Evolutionary conservation across 2,329 filamentous ascomycete species (phyloP).

Genomic region (Beauveria sp.): DNA sequence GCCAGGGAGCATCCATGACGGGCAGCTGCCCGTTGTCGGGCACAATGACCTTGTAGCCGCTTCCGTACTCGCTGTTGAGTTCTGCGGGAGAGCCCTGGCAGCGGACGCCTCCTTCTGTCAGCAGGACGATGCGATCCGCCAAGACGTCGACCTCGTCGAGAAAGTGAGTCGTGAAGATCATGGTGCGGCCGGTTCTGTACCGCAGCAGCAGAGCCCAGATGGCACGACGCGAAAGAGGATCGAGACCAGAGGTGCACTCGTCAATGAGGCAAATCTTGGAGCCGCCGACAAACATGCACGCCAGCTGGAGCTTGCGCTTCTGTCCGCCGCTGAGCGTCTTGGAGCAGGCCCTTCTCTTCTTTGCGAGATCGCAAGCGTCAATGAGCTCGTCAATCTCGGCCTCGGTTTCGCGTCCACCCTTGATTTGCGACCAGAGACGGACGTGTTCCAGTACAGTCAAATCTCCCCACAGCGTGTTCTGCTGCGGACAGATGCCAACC

Average conservation of each 20-base stretch:
- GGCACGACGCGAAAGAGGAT: conserved; percentile 57
- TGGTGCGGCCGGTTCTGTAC: conserved; percentile 53
- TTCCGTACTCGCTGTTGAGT: conserved; percentile 55
- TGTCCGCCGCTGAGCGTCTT: conserved; percentile 35
- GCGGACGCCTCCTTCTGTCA: conserved; percentile 55
- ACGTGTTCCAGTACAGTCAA: conserved; percentile 60
- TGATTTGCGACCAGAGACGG: conserved; percentile 54
- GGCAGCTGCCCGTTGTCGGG: background rate
- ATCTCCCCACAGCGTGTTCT: conserved; percentile 61
- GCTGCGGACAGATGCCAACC: conserved; percentile 52
- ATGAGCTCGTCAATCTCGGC: conserved; percentile 43
- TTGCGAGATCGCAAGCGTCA: conserved; percentile 49
- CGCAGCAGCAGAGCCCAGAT: conserved; percentile 64
- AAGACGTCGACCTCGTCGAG: conserved; percentile 65
- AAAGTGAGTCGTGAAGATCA: conserved; percentile 64
- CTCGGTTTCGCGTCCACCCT: conserved; percentile 36
- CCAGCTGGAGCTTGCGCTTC: conserved; percentile 20
- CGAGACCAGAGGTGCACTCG: conserved; percentile 60
- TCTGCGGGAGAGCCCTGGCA: conserved; percentile 57
- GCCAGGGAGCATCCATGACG: background rate
- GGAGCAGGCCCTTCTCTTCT: conserved; percentile 47
- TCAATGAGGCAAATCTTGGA: conserved; percentile 63
- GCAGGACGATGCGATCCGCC: conserved; percentile 59
- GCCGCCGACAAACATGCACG: conserved; percentile 64
- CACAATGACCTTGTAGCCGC: conserved; percentile 53